Evolutionary conservation across 176 grass and related monocot genomes (phyloP), one percentile per base, ranked within the genome.

Genomic region (Cenchrus americanus): DNA sequence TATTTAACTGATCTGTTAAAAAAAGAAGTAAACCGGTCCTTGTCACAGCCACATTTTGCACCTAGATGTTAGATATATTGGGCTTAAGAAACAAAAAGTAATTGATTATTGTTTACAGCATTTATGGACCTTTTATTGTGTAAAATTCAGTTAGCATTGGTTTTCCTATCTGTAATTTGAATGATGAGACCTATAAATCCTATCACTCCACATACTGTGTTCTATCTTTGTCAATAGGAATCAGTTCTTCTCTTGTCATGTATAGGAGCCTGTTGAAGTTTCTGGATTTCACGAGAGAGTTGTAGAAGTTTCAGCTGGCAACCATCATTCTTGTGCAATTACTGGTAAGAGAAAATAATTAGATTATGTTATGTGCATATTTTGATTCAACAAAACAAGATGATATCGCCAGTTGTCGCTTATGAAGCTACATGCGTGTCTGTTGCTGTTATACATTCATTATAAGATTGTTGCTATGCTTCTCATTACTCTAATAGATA

Each of bases 291-390:
- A 85, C 22, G 88, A 87, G 54, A 90, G 86, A 51, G 73, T 95
- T 68, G 87, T 84, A 49, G 34, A 93, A 88, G 72, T 98, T 83
- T 90, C 92, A 65, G 93, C 91, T 84, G 84, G 96, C 66, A 95
- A 92, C 67, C 68, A 95, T 69, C 96, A 98, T 93, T 98, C 96
- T 79, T 85, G 71, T 86, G 91, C 80, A 80, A 50, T 98, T 69
- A 95, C 92, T 77, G 92, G 90, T 98, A 85, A 95, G 88, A 51
- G 40, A 83, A 82, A 67, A 90, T 37, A 50, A 40, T 55, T 62
- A 27, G 3, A 51, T 76, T 54, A 52, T 43, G 42, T 51, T 82
- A 55, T 48, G 19, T 63, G 24, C 59, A 9, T 80, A 46, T 61
- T 76, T 90, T 79, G 26, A 41, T 83, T 77, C 41, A 66, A 5